Conservation (phyloP, 306 rosid species). For the Urtica urens region DNA sequence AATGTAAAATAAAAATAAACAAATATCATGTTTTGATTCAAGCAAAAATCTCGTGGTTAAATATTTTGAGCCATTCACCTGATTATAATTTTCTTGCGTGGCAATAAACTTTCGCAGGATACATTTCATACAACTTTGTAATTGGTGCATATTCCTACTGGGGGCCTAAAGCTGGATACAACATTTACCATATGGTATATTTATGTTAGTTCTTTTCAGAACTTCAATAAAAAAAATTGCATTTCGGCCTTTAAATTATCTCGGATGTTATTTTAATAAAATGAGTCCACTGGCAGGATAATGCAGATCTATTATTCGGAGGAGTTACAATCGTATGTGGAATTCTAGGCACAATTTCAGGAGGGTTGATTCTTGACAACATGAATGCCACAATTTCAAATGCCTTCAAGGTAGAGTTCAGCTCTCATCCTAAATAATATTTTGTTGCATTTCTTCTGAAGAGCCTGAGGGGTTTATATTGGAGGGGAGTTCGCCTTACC, state of each 20-base stretch:
- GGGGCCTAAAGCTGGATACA: slow-evolving; percentile 96
- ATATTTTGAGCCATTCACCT: background rate
- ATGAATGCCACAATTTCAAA: slow-evolving; percentile 65
- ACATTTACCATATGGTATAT: slow-evolving; percentile 76
- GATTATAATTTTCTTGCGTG: slow-evolving; percentile 14
- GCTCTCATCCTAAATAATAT: too few species aligned
- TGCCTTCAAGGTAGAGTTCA: slow-evolving; percentile 82
- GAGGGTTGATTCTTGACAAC: slow-evolving; percentile 78
- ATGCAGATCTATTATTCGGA: slow-evolving; percentile 84
- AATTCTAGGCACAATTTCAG: slow-evolving; percentile 66
- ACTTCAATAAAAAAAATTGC: slow-evolving; percentile 1
- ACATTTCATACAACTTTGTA: slow-evolving; percentile 71
- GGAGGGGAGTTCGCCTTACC: too few species aligned
- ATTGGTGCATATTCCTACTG: slow-evolving; percentile 92
- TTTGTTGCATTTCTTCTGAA: slow-evolving; percentile 8
- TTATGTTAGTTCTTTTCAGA: background rate
- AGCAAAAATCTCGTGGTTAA: too few species aligned
- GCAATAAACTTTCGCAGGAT: slow-evolving; percentile 82
- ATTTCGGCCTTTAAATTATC: background rate
- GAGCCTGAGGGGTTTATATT: too few species aligned
- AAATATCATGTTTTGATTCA: slow-evolving; percentile 3
- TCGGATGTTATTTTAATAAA: slow-evolving; percentile 4
- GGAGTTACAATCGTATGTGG: slow-evolving; percentile 78
- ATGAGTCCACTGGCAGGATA: slow-evolving; percentile 38
- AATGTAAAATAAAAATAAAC: background rate